Base-by-base conservation (phyloP, 2,329 filamentous ascomycete genomes). In the Shiraia bambusicola region DNA sequence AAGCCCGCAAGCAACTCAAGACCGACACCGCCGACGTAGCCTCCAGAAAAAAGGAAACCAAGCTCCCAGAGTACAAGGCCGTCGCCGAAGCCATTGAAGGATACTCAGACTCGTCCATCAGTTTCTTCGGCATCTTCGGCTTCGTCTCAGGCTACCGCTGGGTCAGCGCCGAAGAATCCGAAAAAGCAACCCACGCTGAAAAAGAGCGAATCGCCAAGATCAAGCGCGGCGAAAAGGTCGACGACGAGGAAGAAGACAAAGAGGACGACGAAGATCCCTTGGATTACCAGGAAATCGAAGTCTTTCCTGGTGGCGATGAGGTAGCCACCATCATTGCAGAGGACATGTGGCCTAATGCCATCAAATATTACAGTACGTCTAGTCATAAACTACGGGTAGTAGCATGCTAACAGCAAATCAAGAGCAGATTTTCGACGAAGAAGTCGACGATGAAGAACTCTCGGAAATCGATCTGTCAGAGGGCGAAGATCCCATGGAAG, bases 91-190 rank as follows among this genome's bases (percentile, higher is more conserved):
- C 77, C 68, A 70, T 81, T 22, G 76, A 78, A 35, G 68, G 70
- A 52, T 83, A 78, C 12, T 79, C 80, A 33, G 77, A 86, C 48
- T 82, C 81, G 32, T 83, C 79, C 5, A 65, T 83, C 36, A 90
- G 85, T 71, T 95, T 96, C 78, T 96, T 96, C 66, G 82, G 83
- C 43, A 93, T 86, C 80, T 96, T 96, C 67, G 88, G 86, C 39
- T 96, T 84, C 74, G 70, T 76, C 13, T 72, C 71, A 10, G 65
- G 81, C 78, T 49, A 88, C 82, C 51, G 80, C 50, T 81, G 80
- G 60, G 73, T 95, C 56, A 81, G 79, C 33, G 84, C 81, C 2
- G 86, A 88, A 69, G 87, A 94, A 76, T 85, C 80, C 56, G 73
- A 72, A 52, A 73, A 78, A 47, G 85, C 83, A 6, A 70, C 66